phyloP scores from a whole-genome alignment of 2,329 filamentous ascomycete species.

The Thielaviopsis euricoi region DNA sequence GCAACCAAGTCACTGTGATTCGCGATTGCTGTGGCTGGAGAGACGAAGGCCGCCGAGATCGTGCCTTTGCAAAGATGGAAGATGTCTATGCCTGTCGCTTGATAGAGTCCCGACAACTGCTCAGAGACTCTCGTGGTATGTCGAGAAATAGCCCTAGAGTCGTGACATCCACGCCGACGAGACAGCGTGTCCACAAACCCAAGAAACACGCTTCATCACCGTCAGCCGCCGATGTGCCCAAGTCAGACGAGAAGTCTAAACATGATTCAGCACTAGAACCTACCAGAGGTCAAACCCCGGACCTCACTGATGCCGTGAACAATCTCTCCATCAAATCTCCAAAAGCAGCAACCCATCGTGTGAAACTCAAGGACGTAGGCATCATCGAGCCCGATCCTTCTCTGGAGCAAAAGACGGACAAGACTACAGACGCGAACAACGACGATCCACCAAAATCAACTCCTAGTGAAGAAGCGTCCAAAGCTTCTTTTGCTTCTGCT shows the following conservation, averaged over 20 bases:
- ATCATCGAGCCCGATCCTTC: background rate
- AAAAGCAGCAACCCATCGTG: background rate
- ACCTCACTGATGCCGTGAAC: background rate
- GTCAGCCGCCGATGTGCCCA: background rate
- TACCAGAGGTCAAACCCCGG: background rate
- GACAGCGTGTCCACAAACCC: background rate
- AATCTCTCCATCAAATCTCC: background rate
- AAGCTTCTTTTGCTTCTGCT: background rate
- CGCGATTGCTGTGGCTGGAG: conserved; percentile 81
- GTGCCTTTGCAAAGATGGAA: conserved; percentile 53
- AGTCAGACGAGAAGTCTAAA: background rate
- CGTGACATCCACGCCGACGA: background rate
- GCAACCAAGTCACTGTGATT: conserved; percentile 70
- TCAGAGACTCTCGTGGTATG: conserved; percentile 18
- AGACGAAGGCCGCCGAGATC: conserved; percentile 48
- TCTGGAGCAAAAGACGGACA: background rate
- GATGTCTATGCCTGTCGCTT: conserved; percentile 60
- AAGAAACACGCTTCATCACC: background rate
- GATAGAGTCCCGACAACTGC: conserved; percentile 41
- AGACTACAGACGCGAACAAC: background rate
- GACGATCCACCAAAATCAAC: no score
- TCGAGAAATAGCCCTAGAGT: background rate
- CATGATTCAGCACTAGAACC: background rate
- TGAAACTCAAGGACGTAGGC: no score
- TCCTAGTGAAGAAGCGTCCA: background rate